phyloP scores from a whole-genome alignment of 2,329 filamentous ascomycete genomes.

The Trichophyton rubrum region DNA sequence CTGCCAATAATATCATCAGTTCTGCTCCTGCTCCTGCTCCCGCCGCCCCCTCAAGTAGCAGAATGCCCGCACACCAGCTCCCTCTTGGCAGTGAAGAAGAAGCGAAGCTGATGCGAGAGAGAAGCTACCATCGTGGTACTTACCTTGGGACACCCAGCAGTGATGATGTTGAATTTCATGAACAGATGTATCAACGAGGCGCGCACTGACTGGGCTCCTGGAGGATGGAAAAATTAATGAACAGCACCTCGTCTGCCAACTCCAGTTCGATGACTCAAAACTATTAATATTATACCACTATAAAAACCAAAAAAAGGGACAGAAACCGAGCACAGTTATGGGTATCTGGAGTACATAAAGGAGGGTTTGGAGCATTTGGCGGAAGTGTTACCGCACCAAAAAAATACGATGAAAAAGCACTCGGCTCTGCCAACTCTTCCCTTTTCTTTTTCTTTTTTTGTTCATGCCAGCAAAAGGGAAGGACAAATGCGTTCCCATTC shows the following conservation, averaged over 20 bases:
- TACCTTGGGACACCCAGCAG: slow-evolving; percentile 13
- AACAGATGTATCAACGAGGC: slow-evolving; percentile 13
- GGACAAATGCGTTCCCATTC: neutral
- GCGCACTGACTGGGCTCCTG: neutral
- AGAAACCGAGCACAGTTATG: neutral
- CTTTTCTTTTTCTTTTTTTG: neutral
- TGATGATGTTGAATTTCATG: slow-evolving; percentile 14
- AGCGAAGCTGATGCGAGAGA: slow-evolving; percentile 6
- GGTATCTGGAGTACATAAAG: neutral
- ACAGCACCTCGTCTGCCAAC: neutral
- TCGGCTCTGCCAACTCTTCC: neutral
- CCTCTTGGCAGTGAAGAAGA: neutral
- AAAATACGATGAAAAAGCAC: slow-evolving; percentile 1
- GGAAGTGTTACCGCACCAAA: neutral
- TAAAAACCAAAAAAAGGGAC: neutral
- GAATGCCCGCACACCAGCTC: neutral
- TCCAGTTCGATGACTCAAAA: neutral
- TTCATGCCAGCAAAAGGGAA: neutral
- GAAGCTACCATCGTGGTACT: slow-evolving; percentile 9
- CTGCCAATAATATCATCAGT: neutral
- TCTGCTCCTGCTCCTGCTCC: neutral
- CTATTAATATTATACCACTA: neutral
- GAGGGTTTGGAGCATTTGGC: slow-evolving; percentile 1
- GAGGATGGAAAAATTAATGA: neutral
- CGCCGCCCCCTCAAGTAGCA: neutral